phyloP scores from a whole-genome alignment of 345 rosid species.

The Dovyalis caffra region DNA sequence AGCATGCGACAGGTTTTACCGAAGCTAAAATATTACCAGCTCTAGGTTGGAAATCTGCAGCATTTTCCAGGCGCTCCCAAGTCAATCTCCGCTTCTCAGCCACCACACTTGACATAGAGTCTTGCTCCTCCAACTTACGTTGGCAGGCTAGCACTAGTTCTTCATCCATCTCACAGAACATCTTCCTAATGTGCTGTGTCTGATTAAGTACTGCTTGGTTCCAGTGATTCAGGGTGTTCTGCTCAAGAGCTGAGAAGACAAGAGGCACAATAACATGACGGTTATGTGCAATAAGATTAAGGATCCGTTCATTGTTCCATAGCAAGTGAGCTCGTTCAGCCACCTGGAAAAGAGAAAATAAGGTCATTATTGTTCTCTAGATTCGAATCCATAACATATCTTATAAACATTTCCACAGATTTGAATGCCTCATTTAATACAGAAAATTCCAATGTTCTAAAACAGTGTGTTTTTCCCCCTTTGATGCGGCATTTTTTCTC shows the following conservation, averaged over 20 bases:
- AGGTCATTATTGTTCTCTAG: constrained; percentile 7
- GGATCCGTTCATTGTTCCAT: constrained; percentile 69
- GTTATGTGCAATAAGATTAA: constrained; percentile 49
- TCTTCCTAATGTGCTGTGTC: constrained; percentile 53
- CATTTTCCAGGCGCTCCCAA: constrained; percentile 65
- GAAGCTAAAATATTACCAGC: constrained; percentile 31
- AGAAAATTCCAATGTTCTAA: not conserved
- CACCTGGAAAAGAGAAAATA: constrained; percentile 46
- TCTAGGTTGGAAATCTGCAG: constrained; percentile 38
- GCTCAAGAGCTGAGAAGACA: constrained; percentile 55
- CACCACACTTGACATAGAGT: constrained; percentile 25
- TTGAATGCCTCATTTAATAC: not conserved
- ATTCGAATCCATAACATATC: not conserved
- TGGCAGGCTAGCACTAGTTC: constrained; percentile 54
- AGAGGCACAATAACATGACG: constrained; percentile 60
- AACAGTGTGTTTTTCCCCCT: not conserved
- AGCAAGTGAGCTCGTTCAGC: constrained; percentile 79
- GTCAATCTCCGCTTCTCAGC: constrained; percentile 60
- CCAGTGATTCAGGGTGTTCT: constrained; percentile 65
- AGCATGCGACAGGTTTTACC: constrained; percentile 34
- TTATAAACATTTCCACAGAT: too few species aligned
- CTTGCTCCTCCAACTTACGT: constrained; percentile 55
- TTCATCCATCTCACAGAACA: constrained; percentile 70
- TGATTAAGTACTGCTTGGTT: constrained; percentile 71
- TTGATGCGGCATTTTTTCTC: not conserved